Conservation (phyloP, 1,284 basidiomycete species). For the Tilletia walkeri region DNA sequence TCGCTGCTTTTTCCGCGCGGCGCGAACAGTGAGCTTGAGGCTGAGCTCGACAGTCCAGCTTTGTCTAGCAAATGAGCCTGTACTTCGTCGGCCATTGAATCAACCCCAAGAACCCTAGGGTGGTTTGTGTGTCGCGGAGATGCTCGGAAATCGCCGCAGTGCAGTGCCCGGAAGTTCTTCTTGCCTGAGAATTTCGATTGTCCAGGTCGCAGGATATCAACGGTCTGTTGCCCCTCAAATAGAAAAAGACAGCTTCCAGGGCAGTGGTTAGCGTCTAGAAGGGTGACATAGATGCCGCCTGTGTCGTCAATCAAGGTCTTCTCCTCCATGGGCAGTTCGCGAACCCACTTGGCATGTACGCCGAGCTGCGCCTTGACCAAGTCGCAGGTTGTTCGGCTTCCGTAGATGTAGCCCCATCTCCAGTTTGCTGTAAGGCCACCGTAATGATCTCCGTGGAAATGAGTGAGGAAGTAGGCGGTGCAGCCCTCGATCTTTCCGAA, state of each 20-base stretch:
- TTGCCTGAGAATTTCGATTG: not conserved
- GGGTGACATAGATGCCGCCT: conserved; percentile 80
- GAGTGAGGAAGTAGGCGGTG: conserved; percentile 77
- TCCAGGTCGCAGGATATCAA: conserved; percentile 62
- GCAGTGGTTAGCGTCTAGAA: conserved; percentile 93
- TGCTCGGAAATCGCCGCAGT: conserved; percentile 76
- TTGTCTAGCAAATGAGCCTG: not conserved
- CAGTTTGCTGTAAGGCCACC: conserved; percentile 64
- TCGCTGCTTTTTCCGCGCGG: too few relatives aligned
- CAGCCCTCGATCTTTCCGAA: conserved; percentile 86
- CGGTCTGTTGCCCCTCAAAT: conserved; percentile 85
- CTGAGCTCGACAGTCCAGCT: not conserved
- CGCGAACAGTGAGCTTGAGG: not conserved
- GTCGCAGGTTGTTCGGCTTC: conserved; percentile 79
- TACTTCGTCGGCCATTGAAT: not conserved
- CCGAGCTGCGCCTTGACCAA: conserved; percentile 83
- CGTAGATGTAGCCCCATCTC: conserved; percentile 90
- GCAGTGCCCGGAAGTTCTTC: conserved; percentile 79
- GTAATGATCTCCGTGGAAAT: conserved; percentile 60
- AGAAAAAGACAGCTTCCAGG: conserved; percentile 91
- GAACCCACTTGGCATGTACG: conserved; percentile 82
- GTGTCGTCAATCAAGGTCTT: conserved; percentile 75
- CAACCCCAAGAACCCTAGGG: conserved; percentile 20
- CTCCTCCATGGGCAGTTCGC: conserved; percentile 76
- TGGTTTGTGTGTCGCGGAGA: conserved; percentile 43